Percentiles rank a stretch among this genome's conserved stretches.
phyloP scores from a whole-genome alignment of 805 yeast genomes.

The Wickerhamiella domercqiae region DNA sequence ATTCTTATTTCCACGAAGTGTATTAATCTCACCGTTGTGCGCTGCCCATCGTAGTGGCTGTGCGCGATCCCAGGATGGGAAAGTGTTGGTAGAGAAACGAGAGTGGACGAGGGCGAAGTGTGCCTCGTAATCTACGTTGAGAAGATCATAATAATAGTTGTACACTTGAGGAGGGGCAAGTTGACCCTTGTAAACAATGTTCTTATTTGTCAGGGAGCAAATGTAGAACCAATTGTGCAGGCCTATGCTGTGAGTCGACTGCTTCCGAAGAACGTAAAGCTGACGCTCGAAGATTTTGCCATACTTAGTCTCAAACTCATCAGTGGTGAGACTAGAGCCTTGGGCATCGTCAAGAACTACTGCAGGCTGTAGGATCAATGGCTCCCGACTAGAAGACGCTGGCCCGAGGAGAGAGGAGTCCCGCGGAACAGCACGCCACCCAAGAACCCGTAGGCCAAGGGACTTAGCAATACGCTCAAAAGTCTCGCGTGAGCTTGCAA shows the following conservation, averaged over 20 bases:
- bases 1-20: constrained; percentile 92
- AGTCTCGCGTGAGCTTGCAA: constrained; percentile 53
- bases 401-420: constrained; percentile 92
- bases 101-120: constrained; percentile 95
- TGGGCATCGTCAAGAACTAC: constrained; percentile 47
- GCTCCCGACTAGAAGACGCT: constrained; percentile 87
- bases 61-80: constrained; percentile 99
- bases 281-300: constrained; percentile 64
- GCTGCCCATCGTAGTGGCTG: constrained; percentile 97
- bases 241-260: constrained; percentile 80
- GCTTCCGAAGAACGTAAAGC: constrained; percentile 75
- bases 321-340: constrained; percentile 27
- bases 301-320: constrained; percentile 33
- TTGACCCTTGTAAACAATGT: constrained; percentile 95
- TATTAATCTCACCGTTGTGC: constrained; percentile 96
- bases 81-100: constrained; percentile 92
- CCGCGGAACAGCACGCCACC: constrained; percentile 91
- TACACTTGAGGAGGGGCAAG: constrained; percentile 93
- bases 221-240: constrained; percentile 95
- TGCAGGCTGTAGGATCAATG: constrained; percentile 83
- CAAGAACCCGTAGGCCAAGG: constrained; percentile 68
- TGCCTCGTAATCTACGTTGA: constrained; percentile 81
- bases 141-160: constrained; percentile 83
- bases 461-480: constrained; percentile 69
- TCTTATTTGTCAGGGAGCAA: constrained; percentile 75